Conservation (phyloP, 768 basidiomycete genomes). For the Cystobasidium onofrii region DNA sequence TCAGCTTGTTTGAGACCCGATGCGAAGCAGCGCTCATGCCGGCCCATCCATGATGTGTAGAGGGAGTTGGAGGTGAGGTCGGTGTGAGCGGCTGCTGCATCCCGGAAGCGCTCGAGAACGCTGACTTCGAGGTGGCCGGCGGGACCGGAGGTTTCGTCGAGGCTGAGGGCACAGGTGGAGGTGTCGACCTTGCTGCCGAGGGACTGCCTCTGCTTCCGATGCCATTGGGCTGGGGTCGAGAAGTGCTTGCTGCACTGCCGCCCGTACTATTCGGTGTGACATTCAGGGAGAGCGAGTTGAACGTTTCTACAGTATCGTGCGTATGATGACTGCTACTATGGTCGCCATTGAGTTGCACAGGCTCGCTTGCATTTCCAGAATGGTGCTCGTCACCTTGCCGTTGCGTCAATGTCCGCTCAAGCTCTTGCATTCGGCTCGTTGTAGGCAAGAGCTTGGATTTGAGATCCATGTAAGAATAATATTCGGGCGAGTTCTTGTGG, state of each 20-base stretch:
- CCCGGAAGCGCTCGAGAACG: not conserved
- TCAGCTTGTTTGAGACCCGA: not conserved
- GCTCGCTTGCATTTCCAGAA: not conserved
- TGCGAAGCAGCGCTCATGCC: not conserved
- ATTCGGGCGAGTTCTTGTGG: slow-evolving; percentile 10
- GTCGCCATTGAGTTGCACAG: not conserved
- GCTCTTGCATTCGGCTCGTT: slow-evolving; percentile 7
- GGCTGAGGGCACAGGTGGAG: slow-evolving; percentile 5
- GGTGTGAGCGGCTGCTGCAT: not conserved
- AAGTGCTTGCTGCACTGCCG: not conserved
- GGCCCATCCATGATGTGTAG: not conserved
- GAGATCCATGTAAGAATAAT: slow-evolving; percentile 29
- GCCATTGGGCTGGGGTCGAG: not conserved
- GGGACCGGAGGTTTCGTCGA: slow-evolving; percentile 16
- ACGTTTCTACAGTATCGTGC: not conserved
- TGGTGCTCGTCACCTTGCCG: not conserved
- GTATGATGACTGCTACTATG: not conserved
- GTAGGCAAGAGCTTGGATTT: slow-evolving; percentile 10
- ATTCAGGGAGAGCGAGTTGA: not conserved
- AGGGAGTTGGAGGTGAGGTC: not conserved
- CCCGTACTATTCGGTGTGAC: not conserved
- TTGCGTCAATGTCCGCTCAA: slow-evolving; percentile 14
- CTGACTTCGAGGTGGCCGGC: not conserved
- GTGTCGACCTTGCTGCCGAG: not conserved
- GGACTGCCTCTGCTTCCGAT: slow-evolving; percentile 4